Conservation (phyloP, 495 filamentous ascomycete genomes). For the Lasiosphaeria hispida region DNA sequence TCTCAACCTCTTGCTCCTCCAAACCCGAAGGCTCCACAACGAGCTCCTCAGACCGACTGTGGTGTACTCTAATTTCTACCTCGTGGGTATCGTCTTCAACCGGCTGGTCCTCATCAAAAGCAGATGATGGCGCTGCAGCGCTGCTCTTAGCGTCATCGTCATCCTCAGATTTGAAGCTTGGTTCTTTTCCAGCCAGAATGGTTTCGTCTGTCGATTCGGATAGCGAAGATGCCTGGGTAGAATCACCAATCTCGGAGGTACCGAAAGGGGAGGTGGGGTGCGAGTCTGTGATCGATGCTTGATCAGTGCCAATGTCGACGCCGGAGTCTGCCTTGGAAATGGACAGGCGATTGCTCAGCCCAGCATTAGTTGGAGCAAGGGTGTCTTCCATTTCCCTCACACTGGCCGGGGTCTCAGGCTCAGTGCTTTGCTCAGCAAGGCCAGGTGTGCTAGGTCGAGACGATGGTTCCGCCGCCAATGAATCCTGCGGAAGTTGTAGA, state of each 20-base stretch:
- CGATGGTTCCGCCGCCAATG: slow-evolving; percentile 14
- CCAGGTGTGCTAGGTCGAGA: slow-evolving; percentile 17
- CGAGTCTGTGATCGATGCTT: slow-evolving; percentile 43
- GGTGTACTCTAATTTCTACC: background rate
- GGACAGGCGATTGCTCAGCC: slow-evolving; percentile 21
- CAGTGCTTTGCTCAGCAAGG: slow-evolving; percentile 11
- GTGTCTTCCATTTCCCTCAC: slow-evolving; percentile 2
- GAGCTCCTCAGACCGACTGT: background rate
- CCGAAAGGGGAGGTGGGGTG: slow-evolving; percentile 49
- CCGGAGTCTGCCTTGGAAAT: slow-evolving; percentile 39
- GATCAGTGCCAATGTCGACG: slow-evolving; percentile 38
- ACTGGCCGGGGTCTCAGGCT: slow-evolving; percentile 2
- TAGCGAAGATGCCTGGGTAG: slow-evolving; percentile 54
- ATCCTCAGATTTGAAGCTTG: background rate
- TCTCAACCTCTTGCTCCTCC: too few species aligned
- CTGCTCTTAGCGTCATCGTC: background rate
- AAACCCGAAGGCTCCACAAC: background rate
- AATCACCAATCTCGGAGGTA: slow-evolving; percentile 49
- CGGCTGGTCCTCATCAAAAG: background rate
- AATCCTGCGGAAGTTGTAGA: slow-evolving; percentile 17
- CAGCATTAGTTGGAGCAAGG: slow-evolving; percentile 3
- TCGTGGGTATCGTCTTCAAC: background rate
- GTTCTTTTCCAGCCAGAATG: slow-evolving; percentile 30
- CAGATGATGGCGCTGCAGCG: background rate
- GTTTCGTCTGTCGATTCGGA: slow-evolving; percentile 56